Evolutionary conservation across 371 early-diverging fungal genomes (phyloP).

Genomic region (Funneliformis caledonium): DNA sequence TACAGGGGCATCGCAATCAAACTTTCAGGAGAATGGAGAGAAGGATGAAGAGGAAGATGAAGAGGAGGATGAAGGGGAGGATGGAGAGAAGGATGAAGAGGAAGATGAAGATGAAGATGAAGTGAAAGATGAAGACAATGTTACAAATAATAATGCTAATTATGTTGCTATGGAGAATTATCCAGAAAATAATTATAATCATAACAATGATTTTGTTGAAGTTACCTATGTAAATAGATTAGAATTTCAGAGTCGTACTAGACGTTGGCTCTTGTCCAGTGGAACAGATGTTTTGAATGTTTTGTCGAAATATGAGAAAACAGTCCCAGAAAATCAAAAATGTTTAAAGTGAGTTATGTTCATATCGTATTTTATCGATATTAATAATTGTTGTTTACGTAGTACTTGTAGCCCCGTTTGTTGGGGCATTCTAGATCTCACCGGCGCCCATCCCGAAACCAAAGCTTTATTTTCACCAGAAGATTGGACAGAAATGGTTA

Average conservation of each 20-base stretch:
- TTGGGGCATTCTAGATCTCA: slow-evolving; percentile 39
- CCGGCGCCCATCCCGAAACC: slow-evolving; percentile 9
- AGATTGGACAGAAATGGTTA: slow-evolving; percentile 30
- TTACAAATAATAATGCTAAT: too few relatives aligned
- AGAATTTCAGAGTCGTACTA: slow-evolving; percentile 31
- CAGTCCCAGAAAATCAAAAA: slow-evolving; percentile 30
- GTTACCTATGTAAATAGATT: slow-evolving; percentile 9
- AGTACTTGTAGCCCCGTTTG: slow-evolving; percentile 28
- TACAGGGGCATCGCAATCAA: slow-evolving; percentile 19
- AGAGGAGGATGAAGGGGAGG: background rate
- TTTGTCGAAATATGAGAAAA: slow-evolving; percentile 21
- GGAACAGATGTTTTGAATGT: slow-evolving; percentile 32
- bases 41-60: background rate
- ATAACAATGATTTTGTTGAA: too few relatives aligned
- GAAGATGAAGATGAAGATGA: too few relatives aligned
- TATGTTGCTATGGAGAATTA: too few relatives aligned
- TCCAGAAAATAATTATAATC: too few relatives aligned
- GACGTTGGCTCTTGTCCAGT: slow-evolving; percentile 23
- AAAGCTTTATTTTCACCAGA: slow-evolving; percentile 35
- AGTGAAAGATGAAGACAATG: too few relatives aligned
- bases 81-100: too few relatives aligned
- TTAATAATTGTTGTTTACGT: background rate
- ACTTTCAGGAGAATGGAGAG: slow-evolving; percentile 1
- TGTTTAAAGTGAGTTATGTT: slow-evolving; percentile 26
- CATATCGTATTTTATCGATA: slow-evolving; percentile 8